Base-by-base conservation (phyloP, 208 protist species). In the Trypanosoma scelopori region DNA sequence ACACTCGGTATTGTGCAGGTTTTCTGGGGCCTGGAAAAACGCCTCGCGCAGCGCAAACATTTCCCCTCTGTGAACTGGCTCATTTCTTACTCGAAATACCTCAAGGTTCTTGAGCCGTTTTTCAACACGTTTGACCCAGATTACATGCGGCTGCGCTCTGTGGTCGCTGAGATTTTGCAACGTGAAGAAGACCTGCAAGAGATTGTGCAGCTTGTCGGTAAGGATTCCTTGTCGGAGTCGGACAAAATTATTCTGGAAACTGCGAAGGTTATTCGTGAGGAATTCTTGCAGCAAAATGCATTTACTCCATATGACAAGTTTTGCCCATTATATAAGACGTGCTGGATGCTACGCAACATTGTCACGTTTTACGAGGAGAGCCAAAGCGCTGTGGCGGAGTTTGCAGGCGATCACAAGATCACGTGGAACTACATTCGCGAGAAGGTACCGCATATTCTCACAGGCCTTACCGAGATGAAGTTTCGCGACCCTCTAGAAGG, bases 41-140 rank as follows among this genome's bases (percentile, higher is more conserved):
- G 99, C 66, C 92, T 99, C 6, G 99, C 99, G 3, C 98, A 99
- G 92, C 86, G 99, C 55, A 99, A 99, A 91, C 99, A 99, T 91
- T 99, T 99, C 92, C 99, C 99, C 35, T 99, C 99, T 9, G 97
- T 99, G 35, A 99, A 99, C 87, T 99, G 99, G 99, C 85, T 98
- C 30, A 94, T 99, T 67, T 99, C 96, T 5, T 99, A 99, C 87
- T 99, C 97, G 37, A 99, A 99, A 78, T 99, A 99, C 81, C 79
- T 94, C 28, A 94, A 99, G 60, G 84, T 92, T 0, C 85, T 99
- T n/a, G 93, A 98, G 69, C 85, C 90, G 50, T 99, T 97, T 80
- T 99, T 99, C 85, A 97, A 98, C 68, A 85, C 89, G 42, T 89
- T 95, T 73, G 93, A 99, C 71, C 51, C 88, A 11, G 93, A 99